Conservation (phyloP, 2,329 filamentous ascomycete genomes). For the Chlorencoelia australis region DNA sequence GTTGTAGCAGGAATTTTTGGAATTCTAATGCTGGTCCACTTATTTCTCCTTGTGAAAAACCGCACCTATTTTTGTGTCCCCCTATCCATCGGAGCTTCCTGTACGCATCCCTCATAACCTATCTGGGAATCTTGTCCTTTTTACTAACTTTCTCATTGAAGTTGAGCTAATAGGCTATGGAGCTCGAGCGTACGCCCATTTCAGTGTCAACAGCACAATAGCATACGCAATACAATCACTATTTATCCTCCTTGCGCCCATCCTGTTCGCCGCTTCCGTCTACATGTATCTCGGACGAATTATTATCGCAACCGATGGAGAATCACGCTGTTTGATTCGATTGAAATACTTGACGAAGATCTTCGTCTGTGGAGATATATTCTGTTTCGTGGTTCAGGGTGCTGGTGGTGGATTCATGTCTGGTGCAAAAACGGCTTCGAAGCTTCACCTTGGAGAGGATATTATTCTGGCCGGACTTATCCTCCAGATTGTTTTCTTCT, state of each 20-base stretch:
- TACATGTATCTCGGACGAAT: conserved; percentile 32
- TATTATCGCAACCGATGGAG: conserved; percentile 28
- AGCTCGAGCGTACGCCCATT: conserved; percentile 18
- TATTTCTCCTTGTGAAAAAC: conserved; percentile 17
- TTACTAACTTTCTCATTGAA: conserved; percentile 16
- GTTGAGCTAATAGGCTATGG: conserved; percentile 31
- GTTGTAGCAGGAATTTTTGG: conserved; percentile 34
- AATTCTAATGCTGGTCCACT: conserved; percentile 24
- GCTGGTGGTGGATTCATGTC: conserved; percentile 28
- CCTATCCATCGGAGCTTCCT: conserved; percentile 30
- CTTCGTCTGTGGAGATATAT: conserved; percentile 35
- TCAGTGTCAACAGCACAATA: conserved; percentile 15
- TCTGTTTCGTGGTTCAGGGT: conserved; percentile 34
- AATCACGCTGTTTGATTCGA: conserved; percentile 30
- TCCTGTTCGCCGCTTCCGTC: conserved; percentile 31
- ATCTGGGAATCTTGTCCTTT: no score
- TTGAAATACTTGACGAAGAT: conserved; percentile 34
- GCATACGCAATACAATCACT: conserved; percentile 29
- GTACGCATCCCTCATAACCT: no score
- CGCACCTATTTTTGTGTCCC: conserved; percentile 26
- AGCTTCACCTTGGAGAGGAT: conserved; percentile 35
- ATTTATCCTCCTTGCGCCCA: conserved; percentile 30
- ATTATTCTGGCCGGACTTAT: conserved; percentile 47
- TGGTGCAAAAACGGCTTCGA: conserved; percentile 15
- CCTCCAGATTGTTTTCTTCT: conserved; percentile 48